Evolutionary conservation across 352 stramenopile genomes (phyloP).

Genomic region (Globisporangium barbulae): DNA sequence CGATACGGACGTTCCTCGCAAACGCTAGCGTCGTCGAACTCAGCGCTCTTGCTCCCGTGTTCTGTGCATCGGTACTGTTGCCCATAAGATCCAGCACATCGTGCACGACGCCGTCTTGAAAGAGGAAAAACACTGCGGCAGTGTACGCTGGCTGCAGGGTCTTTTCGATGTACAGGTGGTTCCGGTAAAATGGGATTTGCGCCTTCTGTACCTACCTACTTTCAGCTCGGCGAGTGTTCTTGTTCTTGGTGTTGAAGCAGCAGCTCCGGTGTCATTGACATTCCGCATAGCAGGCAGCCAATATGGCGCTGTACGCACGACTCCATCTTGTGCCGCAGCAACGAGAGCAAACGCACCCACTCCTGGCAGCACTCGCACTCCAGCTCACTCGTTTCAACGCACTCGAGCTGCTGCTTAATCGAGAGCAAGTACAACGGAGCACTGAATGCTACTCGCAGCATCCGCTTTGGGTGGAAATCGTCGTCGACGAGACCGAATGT

Average conservation of each 20-base stretch:
- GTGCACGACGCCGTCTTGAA: too few relatives aligned
- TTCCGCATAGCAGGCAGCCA: slow-evolving; percentile 3
- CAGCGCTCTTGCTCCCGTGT: too few relatives aligned
- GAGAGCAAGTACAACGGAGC: not conserved
- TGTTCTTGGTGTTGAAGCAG: slow-evolving; percentile 6
- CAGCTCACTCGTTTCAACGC: slow-evolving; percentile 2
- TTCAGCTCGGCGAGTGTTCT: not conserved
- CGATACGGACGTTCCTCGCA: too few relatives aligned
- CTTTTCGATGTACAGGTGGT: not conserved
- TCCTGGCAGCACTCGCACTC: slow-evolving; percentile 4
- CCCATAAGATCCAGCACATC: too few relatives aligned
- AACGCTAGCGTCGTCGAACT: too few relatives aligned
- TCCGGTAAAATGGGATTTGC: too few relatives aligned
- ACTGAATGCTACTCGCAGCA: slow-evolving; percentile 9
- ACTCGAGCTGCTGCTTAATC: slow-evolving; percentile 1
- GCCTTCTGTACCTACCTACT: not conserved
- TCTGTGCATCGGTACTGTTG: too few relatives aligned
- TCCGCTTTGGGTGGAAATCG: not conserved
- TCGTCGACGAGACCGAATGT: not conserved
- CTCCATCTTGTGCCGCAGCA: slow-evolving; percentile 5
- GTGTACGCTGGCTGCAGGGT: not conserved
- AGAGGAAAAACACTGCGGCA: too few relatives aligned
- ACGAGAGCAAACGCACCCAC: not conserved
- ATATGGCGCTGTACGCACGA: not conserved
- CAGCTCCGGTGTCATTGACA: slow-evolving; percentile 2